Base-by-base conservation (phyloP, 495 filamentous ascomycete genomes). In the Daldinia childiae region DNA sequence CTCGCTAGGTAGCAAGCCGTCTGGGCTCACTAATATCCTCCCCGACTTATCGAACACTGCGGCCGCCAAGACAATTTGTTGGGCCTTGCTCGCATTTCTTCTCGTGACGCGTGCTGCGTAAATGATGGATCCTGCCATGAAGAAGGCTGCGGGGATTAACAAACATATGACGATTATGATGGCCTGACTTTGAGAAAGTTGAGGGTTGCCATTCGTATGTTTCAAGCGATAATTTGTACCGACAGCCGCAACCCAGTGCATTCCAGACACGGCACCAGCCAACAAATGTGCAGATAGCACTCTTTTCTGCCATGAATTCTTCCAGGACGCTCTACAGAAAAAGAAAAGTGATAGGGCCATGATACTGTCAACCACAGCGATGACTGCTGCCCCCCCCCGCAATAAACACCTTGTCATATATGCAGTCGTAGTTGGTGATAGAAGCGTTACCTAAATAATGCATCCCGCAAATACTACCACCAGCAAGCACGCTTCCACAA, bases 401-500 rank as follows among this genome's bases (percentile, higher is more conserved):
- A n/a, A 97, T 85, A 73, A 88, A 86, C 5, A 76, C 78, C 11
- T 79, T 69, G 7, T 69, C 34, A 66, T 95, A 94, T 11, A 74
- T 68, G 71, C 89, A 87, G 6, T 72, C 69, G 74, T 97, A 97
- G 77, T 97, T 95, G 14, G 83, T 81, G 70, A 95, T 94, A 36
- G 93, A 92, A 12, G 90, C 85, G 74, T 96, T 92, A 27, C 93
- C 93, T 50, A 96, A 81, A 71, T 97, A 97, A 76, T 97, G 92
- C 94, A 97, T 97, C 4, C 90, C 94, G 61, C 90, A 91, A 59
- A 96, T 89, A 19, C 91, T 87, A 7, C 91, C 87, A 6, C 94
- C 94, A 0, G 90, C 89, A 45, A 93, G 79, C 4, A 87, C 64
- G 0, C 93, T 93, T 27, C 89, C 90, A 0, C 85, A 67, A n/a